Percentiles rank a stretch among this genome's conserved stretches.
These are phyloP conservation scores for Silene vulgaris DNA, from an alignment of 179 eudicot genomes.

Conservation along the genomic window DNA sequence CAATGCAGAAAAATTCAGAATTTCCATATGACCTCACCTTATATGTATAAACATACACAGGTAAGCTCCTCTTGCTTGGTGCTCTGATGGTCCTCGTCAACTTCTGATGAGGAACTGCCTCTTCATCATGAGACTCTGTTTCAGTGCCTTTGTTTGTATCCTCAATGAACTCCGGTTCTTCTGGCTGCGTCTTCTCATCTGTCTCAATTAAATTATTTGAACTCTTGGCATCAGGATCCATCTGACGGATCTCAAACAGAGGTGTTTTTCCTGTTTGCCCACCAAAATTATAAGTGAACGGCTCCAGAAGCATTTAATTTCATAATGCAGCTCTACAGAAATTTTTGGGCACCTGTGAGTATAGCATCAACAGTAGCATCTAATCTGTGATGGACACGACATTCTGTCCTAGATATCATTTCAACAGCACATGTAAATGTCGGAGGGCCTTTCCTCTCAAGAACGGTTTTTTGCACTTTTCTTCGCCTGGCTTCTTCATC, in stretches of 20 bases:
- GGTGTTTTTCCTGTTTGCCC: constrained; percentile 55
- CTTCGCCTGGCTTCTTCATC: constrained; percentile 99
- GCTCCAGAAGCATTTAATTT: neutral
- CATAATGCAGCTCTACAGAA: constrained; percentile 8
- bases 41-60: constrained; percentile 60
- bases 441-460: constrained; percentile 96
- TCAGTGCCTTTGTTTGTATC: constrained; percentile 30
- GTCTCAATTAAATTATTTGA: constrained; percentile 28
- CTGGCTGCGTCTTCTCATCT: constrained; percentile 30
- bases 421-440: constrained; percentile 94
- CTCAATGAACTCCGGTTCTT: constrained; percentile 33
- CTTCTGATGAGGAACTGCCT: constrained; percentile 22
- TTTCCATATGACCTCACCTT: constrained; percentile 28
- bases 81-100: constrained; percentile 31
- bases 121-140: constrained; percentile 37
- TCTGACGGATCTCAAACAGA: constrained; percentile 59
- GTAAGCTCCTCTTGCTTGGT: constrained; percentile 35
- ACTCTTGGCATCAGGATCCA: constrained; percentile 48
- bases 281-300: neutral
- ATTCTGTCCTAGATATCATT: constrained; percentile 82
- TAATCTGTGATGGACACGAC: constrained; percentile 79
- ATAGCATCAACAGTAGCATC: constrained; percentile 94
- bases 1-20: neutral
- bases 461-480: constrained; percentile 94
- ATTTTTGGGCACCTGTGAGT: constrained; percentile 53